Base-by-base conservation (phyloP, 202 grass and related monocot genomes). In the Panicum virgatum region DNA sequence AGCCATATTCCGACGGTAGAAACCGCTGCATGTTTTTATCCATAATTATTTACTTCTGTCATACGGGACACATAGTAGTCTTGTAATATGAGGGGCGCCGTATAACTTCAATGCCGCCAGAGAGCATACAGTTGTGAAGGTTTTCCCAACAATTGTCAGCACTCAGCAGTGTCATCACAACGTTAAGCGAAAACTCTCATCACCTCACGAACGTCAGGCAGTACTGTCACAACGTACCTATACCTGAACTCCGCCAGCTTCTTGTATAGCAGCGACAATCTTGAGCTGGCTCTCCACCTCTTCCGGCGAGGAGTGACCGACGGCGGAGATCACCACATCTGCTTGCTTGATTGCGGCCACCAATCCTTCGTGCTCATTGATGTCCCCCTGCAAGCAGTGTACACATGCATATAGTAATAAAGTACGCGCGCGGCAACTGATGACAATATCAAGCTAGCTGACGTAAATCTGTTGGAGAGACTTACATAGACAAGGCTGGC, bases 171-270 rank as follows among this genome's bases (percentile, higher is more conserved):
- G 1, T 30, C 29, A 30, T 30, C 29, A 30, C 29, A 30, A 30
- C 29, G 29, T 30, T 30, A 30, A 2, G 2, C 29, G n/a, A n/a
- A n/a, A n/a, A n/a, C n/a, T n/a, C n/a, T 30, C 29, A 30, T 2
- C 29, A 30, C 29, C 29, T n/a, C n/a, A n/a, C n/a, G n/a, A n/a
- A 30, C 29, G 29, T 45, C n/a, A 45, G 0, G 9, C 9, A 12
- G 5, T 39, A 9, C 2, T 45, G 0, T 10, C n/a, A n/a, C n/a
- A n/a, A 45, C 3, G 43, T 2, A 34, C 20, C 22, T 2, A 45
- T 16, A 83, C 84, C 80, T 84, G 77, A 7, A 91, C 56, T 76
- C 82, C 82, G n/a, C 89, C 85, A 9, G 82, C 64, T 64, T 91
- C 73, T 47, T 88, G 82, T 3, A 91, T 78, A 0, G 86, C 82